Evolutionary conservation across 2,329 filamentous ascomycete genomes (phyloP).

Genomic region (Fusarium dlaminii): DNA sequence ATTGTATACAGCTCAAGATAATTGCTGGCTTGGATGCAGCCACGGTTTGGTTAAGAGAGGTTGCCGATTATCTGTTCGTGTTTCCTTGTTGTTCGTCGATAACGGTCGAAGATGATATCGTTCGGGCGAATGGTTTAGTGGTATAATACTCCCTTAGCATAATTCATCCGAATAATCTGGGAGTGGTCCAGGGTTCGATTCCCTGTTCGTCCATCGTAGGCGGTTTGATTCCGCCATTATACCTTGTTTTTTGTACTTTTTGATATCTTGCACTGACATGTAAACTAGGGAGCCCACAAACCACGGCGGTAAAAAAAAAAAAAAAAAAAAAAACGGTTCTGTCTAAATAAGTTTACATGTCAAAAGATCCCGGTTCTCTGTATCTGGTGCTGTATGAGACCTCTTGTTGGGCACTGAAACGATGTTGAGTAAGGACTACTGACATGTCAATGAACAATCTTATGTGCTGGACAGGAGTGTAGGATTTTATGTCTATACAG

Average conservation of each 20-base stretch:
- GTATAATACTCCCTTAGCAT: conserved; percentile 32
- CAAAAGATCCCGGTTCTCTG: background rate
- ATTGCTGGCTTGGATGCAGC: rapidly evolving
- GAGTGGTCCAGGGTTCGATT: conserved; percentile 31
- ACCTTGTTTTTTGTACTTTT: background rate
- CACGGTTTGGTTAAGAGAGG: rapidly evolving
- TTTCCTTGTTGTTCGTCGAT: rapidly evolving
- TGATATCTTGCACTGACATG: rapidly evolving
- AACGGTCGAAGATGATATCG: rapidly evolving
- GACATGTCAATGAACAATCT: rapidly evolving
- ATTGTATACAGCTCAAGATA: background rate
- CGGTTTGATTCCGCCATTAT: background rate
- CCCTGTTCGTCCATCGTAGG: conserved; percentile 17
- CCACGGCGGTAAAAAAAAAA: background rate
- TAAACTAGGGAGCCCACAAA: rapidly evolving
- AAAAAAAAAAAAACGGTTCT: background rate
- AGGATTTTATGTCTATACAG: rapidly evolving
- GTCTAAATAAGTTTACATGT: rapidly evolving
- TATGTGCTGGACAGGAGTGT: rapidly evolving
- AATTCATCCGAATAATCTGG: conserved; percentile 10
- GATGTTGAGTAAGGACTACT: rapidly evolving
- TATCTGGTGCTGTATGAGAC: rapidly evolving
- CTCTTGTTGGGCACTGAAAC: background rate
- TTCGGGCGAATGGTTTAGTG: conserved; percentile 28
- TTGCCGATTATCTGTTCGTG: background rate